Base-by-base conservation (phyloP, 495 filamentous ascomycete species). In the Xylaria flabelliformis region DNA sequence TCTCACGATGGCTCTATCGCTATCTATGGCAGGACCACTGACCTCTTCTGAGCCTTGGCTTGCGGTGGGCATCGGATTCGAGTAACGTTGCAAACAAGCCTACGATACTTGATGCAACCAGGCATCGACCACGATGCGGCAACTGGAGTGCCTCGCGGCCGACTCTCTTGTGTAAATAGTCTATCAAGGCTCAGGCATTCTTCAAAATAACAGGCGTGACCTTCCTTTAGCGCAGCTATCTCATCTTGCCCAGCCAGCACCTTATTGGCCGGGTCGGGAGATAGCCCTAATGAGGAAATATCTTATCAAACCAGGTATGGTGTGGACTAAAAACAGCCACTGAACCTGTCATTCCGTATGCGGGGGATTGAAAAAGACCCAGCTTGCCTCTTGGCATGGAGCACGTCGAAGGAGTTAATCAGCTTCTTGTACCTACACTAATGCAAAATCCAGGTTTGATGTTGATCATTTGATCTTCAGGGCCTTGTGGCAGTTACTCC, bases 31-130 rank as follows among this genome's bases (percentile, higher is more conserved):
- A 42, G 8, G 29, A 41, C 19, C 32, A 61, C n/a, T 5, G 46
- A 19, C 46, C 17, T 62, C 26, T 29, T 50, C 39, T 21, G 26
- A 26, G 26, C 21, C 29, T 29, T 24, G 58, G 58, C 29, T 53
- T 64, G 32, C n/a, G 13, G 53, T 12, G 39, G 68, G 21, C 55
- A 26, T 64, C 58, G 29, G 7, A 71, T 44, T 48, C 39, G 17
- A 42, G 69, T 64, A 71, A 71, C 69, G 69, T 71, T 71, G 69
- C 69, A 71, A 71, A 34, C 15, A 56, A n/a, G 56, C 48, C 12
- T 48, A 44, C 46, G 59, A 41, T 32, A 39, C 39, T 64, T n/a
- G 59, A 71, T 71, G 69, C 61, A 64, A 71, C 69, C 59, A 46
- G 42, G 58, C 36, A 2, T 56, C 39, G 46, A 44, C 65, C 48